Conservation (phyloP, 2,329 filamentous ascomycete species). For the Pezicula carpinea region DNA sequence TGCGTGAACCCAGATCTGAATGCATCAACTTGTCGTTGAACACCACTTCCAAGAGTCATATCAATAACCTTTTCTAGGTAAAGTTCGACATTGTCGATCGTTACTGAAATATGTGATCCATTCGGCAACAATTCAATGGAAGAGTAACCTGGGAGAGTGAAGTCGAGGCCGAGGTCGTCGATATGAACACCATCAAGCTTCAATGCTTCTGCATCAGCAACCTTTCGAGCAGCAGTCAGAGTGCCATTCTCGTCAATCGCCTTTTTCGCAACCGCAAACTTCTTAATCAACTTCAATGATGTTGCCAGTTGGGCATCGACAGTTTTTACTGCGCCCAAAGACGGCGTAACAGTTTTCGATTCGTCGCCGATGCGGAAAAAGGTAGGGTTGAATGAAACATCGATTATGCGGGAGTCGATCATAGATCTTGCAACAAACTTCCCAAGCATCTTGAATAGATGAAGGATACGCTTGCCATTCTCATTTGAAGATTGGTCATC, state of each 20-base stretch:
- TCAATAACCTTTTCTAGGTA: conserved; percentile 91
- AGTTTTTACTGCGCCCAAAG: conserved; percentile 81
- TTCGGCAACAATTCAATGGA: conserved; percentile 75
- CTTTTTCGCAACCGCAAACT: conserved; percentile 79
- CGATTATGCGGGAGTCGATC: conserved; percentile 97
- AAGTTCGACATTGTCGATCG: conserved; percentile 82
- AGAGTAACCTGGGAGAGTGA: conserved; percentile 89
- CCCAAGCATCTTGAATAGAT: conserved; percentile 87
- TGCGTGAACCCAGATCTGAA: conserved; percentile 90
- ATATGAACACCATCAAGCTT: conserved; percentile 71
- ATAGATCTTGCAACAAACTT: conserved; percentile 98
- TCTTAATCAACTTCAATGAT: conserved; percentile 82
- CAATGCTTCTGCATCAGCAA: conserved; percentile 63
- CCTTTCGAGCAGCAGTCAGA: conserved; percentile 66
- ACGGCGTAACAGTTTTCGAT: conserved; percentile 64
- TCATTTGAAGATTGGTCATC: conserved; percentile 69
- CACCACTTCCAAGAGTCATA: conserved; percentile 83
- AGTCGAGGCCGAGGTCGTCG: conserved; percentile 87
- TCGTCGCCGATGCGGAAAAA: conserved; percentile 91
- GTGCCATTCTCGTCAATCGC: conserved; percentile 68
- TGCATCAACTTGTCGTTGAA: conserved; percentile 82
- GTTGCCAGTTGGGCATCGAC: conserved; percentile 84
- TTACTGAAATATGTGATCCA: conserved; percentile 71
- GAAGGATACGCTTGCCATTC: conserved; percentile 80
- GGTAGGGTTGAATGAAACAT: conserved; percentile 93